Base-by-base conservation (phyloP, 2,329 filamentous ascomycete genomes). In the Colletotrichum cuscutae region DNA sequence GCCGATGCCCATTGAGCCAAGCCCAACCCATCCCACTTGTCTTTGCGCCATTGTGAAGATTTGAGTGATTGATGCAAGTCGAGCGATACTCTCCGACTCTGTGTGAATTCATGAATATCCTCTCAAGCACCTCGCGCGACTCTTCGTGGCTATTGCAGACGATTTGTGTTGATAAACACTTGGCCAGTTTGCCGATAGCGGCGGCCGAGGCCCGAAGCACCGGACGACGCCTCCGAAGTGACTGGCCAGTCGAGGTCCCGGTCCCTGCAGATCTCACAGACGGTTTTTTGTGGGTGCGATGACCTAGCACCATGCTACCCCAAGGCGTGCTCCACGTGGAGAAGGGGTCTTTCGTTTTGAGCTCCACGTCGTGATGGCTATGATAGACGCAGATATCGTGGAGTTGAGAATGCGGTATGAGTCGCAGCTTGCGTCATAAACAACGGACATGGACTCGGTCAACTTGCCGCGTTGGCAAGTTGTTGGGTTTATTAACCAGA, bases 1-100 rank as follows among this genome's bases (percentile, higher is more conserved):
- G 8, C 80, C 80, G 0, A 82, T 81, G 72, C 83, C 83, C 83
- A 85, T 85, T 49, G 83, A 84, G 30, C 83, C 83, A 62, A 84
- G 82, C 72, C 83, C 83, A 9, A 65, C 35, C 67, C 67, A 69
- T 8, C 60, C 67, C 12, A 69, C n/a, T 52, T 69, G 67, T 53
- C 12, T 65, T 58, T 28, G 22, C n/a, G 67, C 53, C 67, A 69
- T 65, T 15, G 1, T n/a, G 1, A 57, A n/a, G 13, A n/a, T n/a
- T 4, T 32, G 30, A 5, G 46, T 46, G n/a, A 26, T 57, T 57
- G 54, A 15, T 4, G 52, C 9, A 24, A 12, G 13, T 12, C 1
- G 13, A 2, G 12, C 13, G 30, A 8, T 35, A 3, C 2, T 13
- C 1, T 2, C 7, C 3, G 7, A 13, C 1, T 59, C 22, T n/a